Evolutionary conservation across 1,284 basidiomycete species (phyloP).

Genomic region (Sphaerobolus stellatus): DNA sequence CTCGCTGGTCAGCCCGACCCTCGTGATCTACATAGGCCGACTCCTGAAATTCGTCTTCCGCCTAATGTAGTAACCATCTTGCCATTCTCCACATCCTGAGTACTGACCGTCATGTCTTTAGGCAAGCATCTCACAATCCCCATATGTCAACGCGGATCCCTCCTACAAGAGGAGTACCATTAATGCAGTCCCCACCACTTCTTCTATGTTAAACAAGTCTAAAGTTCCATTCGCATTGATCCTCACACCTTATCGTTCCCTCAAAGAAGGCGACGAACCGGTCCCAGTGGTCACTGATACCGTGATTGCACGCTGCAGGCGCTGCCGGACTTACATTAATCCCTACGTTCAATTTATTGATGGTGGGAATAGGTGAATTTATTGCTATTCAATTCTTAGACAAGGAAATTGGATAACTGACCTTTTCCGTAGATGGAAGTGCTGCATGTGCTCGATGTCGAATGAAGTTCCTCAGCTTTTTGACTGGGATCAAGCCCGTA

Average conservation of each 20-base stretch:
- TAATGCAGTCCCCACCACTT: slow-evolving; percentile 92
- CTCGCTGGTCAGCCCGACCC: slow-evolving; percentile 91
- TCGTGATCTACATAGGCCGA: slow-evolving; percentile 73
- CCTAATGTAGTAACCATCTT: slow-evolving; percentile 44
- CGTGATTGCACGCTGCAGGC: slow-evolving; percentile 94
- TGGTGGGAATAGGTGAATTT: slow-evolving; percentile 82
- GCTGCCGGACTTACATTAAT: slow-evolving; percentile 98
- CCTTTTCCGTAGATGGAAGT: slow-evolving; percentile 97
- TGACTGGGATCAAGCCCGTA: slow-evolving; percentile 95
- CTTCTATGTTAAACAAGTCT: slow-evolving; percentile 86
- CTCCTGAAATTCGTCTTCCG: slow-evolving; percentile 88
- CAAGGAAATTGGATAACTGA: slow-evolving; percentile 1
- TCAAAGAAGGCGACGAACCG: slow-evolving; percentile 71
- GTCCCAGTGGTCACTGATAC: slow-evolving; percentile 92
- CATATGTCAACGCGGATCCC: slow-evolving; percentile 81
- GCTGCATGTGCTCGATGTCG: slow-evolving; percentile 98
- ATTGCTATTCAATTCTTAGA: slow-evolving; percentile 1
- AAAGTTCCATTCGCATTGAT: slow-evolving; percentile 93
- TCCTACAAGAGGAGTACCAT: slow-evolving; percentile 94
- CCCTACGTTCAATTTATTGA: slow-evolving; percentile 99
- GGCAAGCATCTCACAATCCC: slow-evolving; percentile 77
- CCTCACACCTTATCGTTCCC: slow-evolving; percentile 87
- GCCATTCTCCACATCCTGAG: background rate
- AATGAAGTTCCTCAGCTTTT: slow-evolving; percentile 99
- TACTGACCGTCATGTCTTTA: slow-evolving; percentile 12